Base-by-base conservation (phyloP, 768 basidiomycete species). In the Pulveroboletus frians region DNA sequence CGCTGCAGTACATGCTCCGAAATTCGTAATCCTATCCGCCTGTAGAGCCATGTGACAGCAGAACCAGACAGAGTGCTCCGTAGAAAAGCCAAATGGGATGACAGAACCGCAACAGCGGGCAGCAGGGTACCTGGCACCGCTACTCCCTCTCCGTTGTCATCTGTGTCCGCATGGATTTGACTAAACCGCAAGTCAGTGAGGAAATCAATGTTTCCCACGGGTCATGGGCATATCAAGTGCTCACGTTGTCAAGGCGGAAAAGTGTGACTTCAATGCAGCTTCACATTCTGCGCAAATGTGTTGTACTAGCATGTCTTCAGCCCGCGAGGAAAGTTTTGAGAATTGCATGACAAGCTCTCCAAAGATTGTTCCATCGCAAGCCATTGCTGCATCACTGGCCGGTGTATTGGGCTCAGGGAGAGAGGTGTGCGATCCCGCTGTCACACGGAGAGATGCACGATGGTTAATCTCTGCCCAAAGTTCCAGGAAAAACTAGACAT, bases 271-370 rank as follows among this genome's bases (percentile, higher is more conserved):
- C 23, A 35, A 96, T 71, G 21, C 79, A 78, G 10, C 69, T 66
- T 94, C 87, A 40, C 95, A 82, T 65, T 99, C 96, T 3, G 78
- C 77, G 43, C 80, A 86, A 14, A 93, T 75, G 58, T 90, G 88
- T 54, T 86, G 83, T 14, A 91, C 79, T 31, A 93, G 77, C 80
- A 97, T 87, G 44, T 89, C 88, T 62, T 96, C 91, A 4, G 90
- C 82, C n/a, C 92, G 78, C 9, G 67, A 70, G 2, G 75, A 73
- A 21, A 92, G 68, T 10, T 71, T 73, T 18, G 69, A 69, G 58
- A 90, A 97, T 55, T 77, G 76, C 2, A 71, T 64, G n/a, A 87
- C 70, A 45, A 92, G 72, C 54, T 81, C 79, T 47, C 92, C 85
- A 57, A 97, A 96, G 9, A 96, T 76, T 1, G 88, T 88, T 34